Evolutionary conservation across 2,329 filamentous ascomycete genomes (phyloP).

Genomic region (Colletotrichum graminicola): DNA sequence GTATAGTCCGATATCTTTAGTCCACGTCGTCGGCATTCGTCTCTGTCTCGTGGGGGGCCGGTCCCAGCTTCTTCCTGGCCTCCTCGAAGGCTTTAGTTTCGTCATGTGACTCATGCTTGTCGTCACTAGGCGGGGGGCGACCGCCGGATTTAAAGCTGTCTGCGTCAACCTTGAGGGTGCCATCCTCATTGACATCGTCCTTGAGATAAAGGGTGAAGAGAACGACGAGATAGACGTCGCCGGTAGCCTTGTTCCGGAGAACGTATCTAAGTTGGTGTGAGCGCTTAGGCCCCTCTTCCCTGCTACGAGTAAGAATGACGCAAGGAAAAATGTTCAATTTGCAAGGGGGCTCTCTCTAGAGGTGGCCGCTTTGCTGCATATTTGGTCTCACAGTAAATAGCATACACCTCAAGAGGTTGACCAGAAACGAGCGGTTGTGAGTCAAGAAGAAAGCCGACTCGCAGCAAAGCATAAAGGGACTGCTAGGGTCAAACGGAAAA

Average conservation of each 20-base stretch:
- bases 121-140: conserved; percentile 30
- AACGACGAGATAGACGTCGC: conserved; percentile 83
- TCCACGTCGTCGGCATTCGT: conserved; percentile 60
- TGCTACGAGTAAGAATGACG: conserved; percentile 44
- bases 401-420: conserved; percentile 5
- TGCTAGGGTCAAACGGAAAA: conserved; percentile 24
- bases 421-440: background rate
- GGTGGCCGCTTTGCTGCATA: conserved; percentile 4
- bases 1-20: conserved; percentile 43
- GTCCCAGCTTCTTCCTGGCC: conserved; percentile 54
- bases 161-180: conserved; percentile 61
- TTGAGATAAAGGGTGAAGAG: conserved; percentile 82
- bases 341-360: background rate
- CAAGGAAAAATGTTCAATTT: conserved; percentile 4
- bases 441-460: background rate
- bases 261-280: conserved; percentile 92
- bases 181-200: conserved; percentile 72
- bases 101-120: conserved; percentile 47
- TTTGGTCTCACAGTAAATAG: background rate
- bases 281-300: conserved; percentile 63
- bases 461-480: conserved; percentile 28
- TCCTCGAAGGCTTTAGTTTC: conserved; percentile 54
- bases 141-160: conserved; percentile 48
- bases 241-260: conserved; percentile 82
- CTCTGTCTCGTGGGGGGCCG: conserved; percentile 44